Base-by-base conservation (phyloP, 2,329 filamentous ascomycete genomes). In the Aulographum hederae region DNA sequence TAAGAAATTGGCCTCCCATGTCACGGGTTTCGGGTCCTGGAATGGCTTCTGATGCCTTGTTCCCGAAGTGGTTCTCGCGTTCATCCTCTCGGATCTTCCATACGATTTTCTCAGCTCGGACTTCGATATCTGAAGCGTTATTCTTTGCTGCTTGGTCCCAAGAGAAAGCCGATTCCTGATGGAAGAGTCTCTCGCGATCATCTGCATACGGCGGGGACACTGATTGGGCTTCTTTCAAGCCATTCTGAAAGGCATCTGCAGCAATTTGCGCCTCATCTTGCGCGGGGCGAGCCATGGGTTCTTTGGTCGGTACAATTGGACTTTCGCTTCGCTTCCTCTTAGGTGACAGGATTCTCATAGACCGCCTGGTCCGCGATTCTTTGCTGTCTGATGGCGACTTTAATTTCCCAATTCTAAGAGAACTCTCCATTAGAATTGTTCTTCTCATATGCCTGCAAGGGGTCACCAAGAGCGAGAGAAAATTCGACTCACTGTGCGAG, bases 1-100 rank as follows among this genome's bases (percentile, higher is more conserved):
- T 53, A 3, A 62, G 45, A 34, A 59, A 61, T 21, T 56, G 56
- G 5, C 58, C 58, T 6, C 58, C 58, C 55, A 61, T 58, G 32
- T 62, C 58, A n/a, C 44, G 44, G 4, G 54, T 54, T 0, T 50
- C 33, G 1, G 43, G 35, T 3, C 38, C 44, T 12, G 58, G 58
- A 4, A 62, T 42, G 0, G 46, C 46, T 41, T 62, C 58, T 3
- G 52, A 49, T 1, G 57, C 46, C 5, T 47, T 33, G 32, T 60
- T 60, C 13, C 58, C 58, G 33, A 57, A 62, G 1, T 52, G 42
- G 5, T 43, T 37, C 17, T 43, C 41, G 3, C 58, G 45, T 38
- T 62, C 58, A 39, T 52, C 46, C 34, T 62, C 57, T n/a, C 57
- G 46, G 8, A 60, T 43, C 12, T 38, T 46, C 10, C 37, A 38